Evolutionary conservation across 139 green algal genomes (phyloP).

Genomic region (Picochlorum sp.): DNA sequence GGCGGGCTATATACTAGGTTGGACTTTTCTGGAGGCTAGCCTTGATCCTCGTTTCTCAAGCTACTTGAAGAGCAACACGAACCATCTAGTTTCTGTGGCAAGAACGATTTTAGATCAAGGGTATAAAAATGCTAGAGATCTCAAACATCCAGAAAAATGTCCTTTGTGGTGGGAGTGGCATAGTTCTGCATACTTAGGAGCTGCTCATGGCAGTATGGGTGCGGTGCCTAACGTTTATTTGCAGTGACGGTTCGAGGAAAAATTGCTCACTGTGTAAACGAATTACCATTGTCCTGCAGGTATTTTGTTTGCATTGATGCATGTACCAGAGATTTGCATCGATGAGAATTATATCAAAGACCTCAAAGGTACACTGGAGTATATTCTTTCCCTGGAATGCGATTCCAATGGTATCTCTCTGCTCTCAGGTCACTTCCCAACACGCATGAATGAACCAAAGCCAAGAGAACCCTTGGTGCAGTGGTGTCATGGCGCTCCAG

Average conservation of each 20-base stretch:
- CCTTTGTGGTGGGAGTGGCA: too few relatives aligned
- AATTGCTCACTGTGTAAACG: too few relatives aligned
- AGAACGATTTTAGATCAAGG: too few relatives aligned
- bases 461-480: constrained; percentile 19
- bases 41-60: too few relatives aligned
- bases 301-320: constrained; percentile 25
- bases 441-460: constrained; percentile 4
- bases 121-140: too few relatives aligned
- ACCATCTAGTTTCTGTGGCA: too few relatives aligned
- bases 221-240: too few relatives aligned
- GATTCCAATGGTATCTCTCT: constrained; percentile 3
- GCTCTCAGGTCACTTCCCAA: constrained; percentile 14
- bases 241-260: too few relatives aligned
- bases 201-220: constrained; percentile 24
- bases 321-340: not conserved
- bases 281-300: too few relatives aligned
- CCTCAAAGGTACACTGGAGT: constrained; percentile 8
- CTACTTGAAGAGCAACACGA: too few relatives aligned
- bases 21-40: not conserved
- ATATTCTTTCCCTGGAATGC: constrained; percentile 12
- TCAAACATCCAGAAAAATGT: too few relatives aligned
- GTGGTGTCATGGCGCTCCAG: constrained; percentile 25
- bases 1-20: not conserved
- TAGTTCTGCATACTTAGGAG: constrained; percentile 31
- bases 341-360: not conserved